A percentile compares a stretch with the other conserved stretches of the same genome.
Evolutionary conservation across 73 alveolate species (phyloP).

Genomic region (Tetrahymena thermophila): DNA sequence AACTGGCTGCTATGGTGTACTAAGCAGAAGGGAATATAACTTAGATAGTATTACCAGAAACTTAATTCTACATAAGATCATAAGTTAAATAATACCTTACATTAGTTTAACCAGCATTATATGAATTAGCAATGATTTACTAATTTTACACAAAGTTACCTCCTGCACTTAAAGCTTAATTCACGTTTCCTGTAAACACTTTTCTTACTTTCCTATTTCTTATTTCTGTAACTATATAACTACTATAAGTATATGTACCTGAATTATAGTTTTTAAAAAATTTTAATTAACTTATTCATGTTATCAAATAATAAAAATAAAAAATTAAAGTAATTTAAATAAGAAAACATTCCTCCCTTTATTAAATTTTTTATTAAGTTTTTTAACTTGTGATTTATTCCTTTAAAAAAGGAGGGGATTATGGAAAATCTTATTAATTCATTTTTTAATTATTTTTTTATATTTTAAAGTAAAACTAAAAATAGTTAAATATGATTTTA

Average conservation of each 20-base stretch:
- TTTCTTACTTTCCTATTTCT: background rate
- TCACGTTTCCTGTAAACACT: background rate
- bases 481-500: background rate
- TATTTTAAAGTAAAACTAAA: too few relatives aligned
- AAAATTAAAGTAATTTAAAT: too few relatives aligned
- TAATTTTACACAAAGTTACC: background rate
- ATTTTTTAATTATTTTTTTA: too few relatives aligned
- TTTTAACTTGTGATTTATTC: too few relatives aligned
- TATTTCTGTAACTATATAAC: background rate
- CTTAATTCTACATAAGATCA: background rate
- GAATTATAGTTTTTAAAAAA: background rate
- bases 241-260: background rate
- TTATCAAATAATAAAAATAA: too few relatives aligned
- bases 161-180: background rate
- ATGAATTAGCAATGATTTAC: background rate
- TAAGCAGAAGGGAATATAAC: background rate
- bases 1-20: background rate
- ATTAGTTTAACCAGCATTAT: background rate
- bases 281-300: too few relatives aligned
- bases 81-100: background rate
- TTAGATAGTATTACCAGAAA: background rate
- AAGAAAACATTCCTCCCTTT: too few relatives aligned
- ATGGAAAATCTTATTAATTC: too few relatives aligned
- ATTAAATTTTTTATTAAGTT: too few relatives aligned
- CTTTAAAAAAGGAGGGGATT: too few relatives aligned